phyloP scores from a whole-genome alignment of 352 stramenopile species.

The Globisporangium yorkense region DNA sequence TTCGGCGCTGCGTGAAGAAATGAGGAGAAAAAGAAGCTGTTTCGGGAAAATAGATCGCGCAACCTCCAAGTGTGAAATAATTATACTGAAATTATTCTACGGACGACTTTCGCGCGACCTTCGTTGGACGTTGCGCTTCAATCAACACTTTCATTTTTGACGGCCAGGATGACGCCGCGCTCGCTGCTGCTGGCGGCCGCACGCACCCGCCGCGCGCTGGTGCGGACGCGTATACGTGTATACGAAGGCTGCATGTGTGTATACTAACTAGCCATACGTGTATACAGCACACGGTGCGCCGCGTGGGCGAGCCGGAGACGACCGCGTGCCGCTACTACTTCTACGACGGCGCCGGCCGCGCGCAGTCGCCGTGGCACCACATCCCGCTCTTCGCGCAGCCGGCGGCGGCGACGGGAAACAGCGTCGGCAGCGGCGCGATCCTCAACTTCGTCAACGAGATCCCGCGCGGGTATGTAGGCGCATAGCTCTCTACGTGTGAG shows the following conservation, averaged over 20 bases:
- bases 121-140: background rate
- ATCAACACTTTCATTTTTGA: too few species aligned
- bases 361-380: slow-evolving; percentile 92
- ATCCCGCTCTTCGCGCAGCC: slow-evolving; percentile 74
- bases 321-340: slow-evolving; percentile 82
- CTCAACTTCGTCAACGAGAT: slow-evolving; percentile 96
- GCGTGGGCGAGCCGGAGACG: slow-evolving; percentile 52
- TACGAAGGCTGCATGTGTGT: background rate
- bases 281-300: slow-evolving; percentile 60
- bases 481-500: slow-evolving; percentile 1
- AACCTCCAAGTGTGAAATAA: background rate
- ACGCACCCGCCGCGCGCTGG: background rate
- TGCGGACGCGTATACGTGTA: background rate
- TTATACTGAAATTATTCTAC: background rate
- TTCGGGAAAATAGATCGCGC: background rate
- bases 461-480: slow-evolving; percentile 47
- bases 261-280: background rate
- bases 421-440: slow-evolving; percentile 24
- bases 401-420: slow-evolving; percentile 17
- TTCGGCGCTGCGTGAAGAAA: too few species aligned
- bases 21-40: background rate
- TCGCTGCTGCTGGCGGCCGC: too few species aligned
- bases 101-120: background rate
- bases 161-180: too few species aligned
- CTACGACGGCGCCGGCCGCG: slow-evolving; percentile 59